A percentile compares a stretch with the other conserved stretches of the same genome.
phyloP scores from a whole-genome alignment of 345 rosid genomes.

The Hibiscus mutabilis region DNA sequence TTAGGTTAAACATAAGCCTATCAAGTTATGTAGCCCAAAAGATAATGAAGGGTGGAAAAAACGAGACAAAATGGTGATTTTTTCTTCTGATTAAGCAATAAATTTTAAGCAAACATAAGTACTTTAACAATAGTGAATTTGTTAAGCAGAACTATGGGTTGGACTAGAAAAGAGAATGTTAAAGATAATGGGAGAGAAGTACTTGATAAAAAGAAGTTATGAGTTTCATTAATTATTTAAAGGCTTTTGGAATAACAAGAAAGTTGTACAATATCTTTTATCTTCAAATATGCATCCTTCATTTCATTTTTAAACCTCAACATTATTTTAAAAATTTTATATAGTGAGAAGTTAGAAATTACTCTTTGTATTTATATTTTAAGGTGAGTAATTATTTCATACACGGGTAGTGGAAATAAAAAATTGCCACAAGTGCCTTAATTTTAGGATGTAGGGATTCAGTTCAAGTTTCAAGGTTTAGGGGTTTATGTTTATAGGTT shows the following conservation, averaged over 20 bases:
- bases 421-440: no score
- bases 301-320: no score
- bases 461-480: no score
- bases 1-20: neutral
- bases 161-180: neutral
- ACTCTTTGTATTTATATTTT: no score
- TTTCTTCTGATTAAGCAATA: conserved; percentile 1
- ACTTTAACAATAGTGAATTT: neutral
- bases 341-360: no score
- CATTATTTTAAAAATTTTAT: no score
- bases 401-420: no score
- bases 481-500: no score
- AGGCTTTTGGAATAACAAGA: neutral
- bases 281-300: no score
- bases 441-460: no score
- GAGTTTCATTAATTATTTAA: neutral
- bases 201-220: neutral
- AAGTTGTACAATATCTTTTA: neutral
- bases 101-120: neutral
- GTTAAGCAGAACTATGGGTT: neutral
- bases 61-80: neutral
- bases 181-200: neutral
- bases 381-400: no score
- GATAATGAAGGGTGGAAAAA: neutral
- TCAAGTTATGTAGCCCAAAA: conserved; percentile 1